Base-by-base conservation (phyloP, 441 rosid species). In the Iberis amara region DNA sequence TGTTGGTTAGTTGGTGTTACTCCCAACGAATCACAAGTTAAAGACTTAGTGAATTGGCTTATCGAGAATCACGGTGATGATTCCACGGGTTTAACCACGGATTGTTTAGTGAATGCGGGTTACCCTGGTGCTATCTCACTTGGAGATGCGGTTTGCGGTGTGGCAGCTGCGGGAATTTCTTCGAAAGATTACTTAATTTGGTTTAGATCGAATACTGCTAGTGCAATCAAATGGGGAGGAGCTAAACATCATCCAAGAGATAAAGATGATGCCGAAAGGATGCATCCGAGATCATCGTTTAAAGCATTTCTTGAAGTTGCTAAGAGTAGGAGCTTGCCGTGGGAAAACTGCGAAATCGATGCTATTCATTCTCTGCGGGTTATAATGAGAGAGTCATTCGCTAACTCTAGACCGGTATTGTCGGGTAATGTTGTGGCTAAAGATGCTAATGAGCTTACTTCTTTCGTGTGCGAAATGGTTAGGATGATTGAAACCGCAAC, bases 161-260 rank as follows among this genome's bases (percentile, higher is more conserved):
- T 89, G 79, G 89, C 89, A 54, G 64, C 81, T 4, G 92, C 92
- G 2, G 79, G 83, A 57, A 70, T 89, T 60, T 78, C 70, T 61
- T 75, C 80, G 7, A 73, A 65, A 67, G 83, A 81, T 70, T 85
- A 79, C 64, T 72, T 89, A 61, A 76, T 85, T 73, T 85, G 95
- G 96, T 89, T 89, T 63, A 78, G 96, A 66, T 89, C 95, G 8
- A 85, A 83, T 26, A 74, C 82, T 39, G 95, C 82, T 8, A 78
- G 79, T 51, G 82, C 79, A 57, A 62, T 85, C 15, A 83, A 83
- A 68, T 88, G 94, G 96, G 89, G 92, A 31, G 94, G 89, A 61
- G 94, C 94, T 26, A 83, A 82, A 76, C 85, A 83, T 68, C 83
- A 74, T 40, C 87, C 77, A 0, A 68, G 71, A 39, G 64, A 75